Conservation (phyloP, 306 rosid genomes). For the Mimosa bimucronata region DNA sequence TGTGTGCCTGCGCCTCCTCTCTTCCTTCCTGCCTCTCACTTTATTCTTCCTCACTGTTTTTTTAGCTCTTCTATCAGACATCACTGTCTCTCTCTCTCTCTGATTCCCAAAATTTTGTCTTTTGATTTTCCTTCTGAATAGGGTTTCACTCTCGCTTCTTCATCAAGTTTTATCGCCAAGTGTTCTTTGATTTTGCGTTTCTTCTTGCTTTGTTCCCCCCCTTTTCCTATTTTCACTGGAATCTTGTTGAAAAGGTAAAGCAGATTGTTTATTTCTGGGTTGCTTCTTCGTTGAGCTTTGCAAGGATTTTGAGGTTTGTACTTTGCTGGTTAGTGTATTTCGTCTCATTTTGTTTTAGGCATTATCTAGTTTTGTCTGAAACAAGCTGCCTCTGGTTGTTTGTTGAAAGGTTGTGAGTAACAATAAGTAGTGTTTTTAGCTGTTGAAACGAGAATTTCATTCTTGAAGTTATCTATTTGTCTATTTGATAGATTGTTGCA, state of each 20-base stretch:
- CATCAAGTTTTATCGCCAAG: constrained; percentile 44
- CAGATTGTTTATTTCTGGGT: neutral
- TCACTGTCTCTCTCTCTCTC: constrained; percentile 24
- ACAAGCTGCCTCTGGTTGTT: constrained; percentile 8
- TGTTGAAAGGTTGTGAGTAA: neutral
- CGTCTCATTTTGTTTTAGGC: constrained; percentile 17
- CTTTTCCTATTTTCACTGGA: constrained; percentile 18
- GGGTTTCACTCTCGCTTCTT: constrained; percentile 46
- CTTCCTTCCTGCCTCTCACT: neutral
- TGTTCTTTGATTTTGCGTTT: constrained; percentile 19
- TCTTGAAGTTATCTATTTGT: constrained; percentile 1
- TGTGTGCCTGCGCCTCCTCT: constrained; percentile 34
- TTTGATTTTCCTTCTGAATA: constrained; percentile 36
- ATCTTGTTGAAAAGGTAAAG: constrained; percentile 34
- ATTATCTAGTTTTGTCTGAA: neutral
- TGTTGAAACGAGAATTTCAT: constrained; percentile 21
- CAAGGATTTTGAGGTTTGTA: neutral
- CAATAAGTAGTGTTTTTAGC: constrained; percentile 18
- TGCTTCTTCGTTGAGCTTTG: constrained; percentile 20
- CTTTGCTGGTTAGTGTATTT: neutral
- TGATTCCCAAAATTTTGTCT: neutral
- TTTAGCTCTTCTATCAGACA: constrained; percentile 40
- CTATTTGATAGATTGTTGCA: constrained; percentile 23
- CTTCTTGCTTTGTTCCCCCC: neutral
- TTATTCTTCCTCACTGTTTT: constrained; percentile 45